Conservation (phyloP, 768 basidiomycete species). For the Nevesoporus exiguus region DNA sequence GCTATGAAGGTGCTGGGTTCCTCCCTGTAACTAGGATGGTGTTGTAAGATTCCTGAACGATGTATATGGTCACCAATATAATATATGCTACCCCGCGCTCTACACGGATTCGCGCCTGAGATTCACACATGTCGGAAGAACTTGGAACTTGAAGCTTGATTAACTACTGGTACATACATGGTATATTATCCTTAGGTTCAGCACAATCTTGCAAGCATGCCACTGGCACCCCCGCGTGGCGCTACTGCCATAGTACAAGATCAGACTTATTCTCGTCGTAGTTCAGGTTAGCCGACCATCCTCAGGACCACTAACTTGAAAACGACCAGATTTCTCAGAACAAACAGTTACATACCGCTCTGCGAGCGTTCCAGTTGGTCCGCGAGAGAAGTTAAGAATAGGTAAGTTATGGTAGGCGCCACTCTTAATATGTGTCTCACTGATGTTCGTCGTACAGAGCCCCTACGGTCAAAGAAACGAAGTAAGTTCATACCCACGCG, state of each 20-base stretch:
- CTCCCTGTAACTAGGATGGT: conserved; percentile 33
- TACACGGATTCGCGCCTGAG: not conserved
- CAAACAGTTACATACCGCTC: conserved; percentile 11
- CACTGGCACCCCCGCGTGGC: conserved; percentile 14
- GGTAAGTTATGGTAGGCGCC: conserved; percentile 8
- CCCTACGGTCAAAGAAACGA: conserved; percentile 11
- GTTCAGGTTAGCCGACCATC: conserved; percentile 19
- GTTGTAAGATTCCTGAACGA: conserved; percentile 6
- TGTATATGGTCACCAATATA: not conserved
- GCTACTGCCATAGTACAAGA: not conserved
- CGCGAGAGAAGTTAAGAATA: conserved; percentile 5
- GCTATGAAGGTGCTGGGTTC: conserved; percentile 82
- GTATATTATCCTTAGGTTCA: not conserved
- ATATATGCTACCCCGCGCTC: not conserved
- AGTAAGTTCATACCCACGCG: conserved; percentile 9
- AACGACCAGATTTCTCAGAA: conserved; percentile 11
- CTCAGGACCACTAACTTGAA: conserved; percentile 1
- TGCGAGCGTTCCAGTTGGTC: conserved; percentile 18
- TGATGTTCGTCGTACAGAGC: conserved; percentile 16
- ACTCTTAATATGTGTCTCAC: not conserved
- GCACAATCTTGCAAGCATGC: conserved; percentile 8
- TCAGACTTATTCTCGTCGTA: not conserved
- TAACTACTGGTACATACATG: too few species aligned
- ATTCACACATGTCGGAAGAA: conserved; percentile 2
- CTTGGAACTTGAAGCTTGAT: too few species aligned